phyloP scores from a whole-genome alignment of 73 alveolate species.

The Paraurostyla sp. region DNA sequence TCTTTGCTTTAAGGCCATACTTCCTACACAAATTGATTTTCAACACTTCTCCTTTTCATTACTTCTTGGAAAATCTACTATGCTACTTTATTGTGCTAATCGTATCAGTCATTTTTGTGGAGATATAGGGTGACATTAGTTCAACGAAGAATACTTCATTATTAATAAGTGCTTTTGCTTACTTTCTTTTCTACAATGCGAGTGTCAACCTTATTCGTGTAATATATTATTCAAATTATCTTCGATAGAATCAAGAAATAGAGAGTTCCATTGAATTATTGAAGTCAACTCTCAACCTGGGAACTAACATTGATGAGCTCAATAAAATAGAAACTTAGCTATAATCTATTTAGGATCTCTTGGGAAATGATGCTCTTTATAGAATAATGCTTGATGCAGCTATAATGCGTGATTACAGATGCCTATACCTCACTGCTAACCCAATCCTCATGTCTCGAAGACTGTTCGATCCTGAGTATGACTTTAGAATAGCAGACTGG shows the following conservation, averaged over 20 bases:
- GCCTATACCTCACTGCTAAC: constrained; percentile 58
- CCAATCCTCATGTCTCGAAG: constrained; percentile 43
- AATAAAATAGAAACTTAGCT: constrained; percentile 41
- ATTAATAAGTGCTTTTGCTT: constrained; percentile 51
- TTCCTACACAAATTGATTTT: constrained; percentile 46
- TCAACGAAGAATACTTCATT: constrained; percentile 23
- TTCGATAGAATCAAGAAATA: constrained; percentile 29
- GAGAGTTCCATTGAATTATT: constrained; percentile 60
- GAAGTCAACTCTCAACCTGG: constrained; percentile 4
- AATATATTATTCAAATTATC: not conserved
- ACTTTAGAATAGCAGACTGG: constrained; percentile 63
- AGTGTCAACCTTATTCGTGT: constrained; percentile 7
- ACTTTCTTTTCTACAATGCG: constrained; percentile 55
- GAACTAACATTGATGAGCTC: not conserved
- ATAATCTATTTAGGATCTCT: not conserved
- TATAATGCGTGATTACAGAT: constrained; percentile 37
- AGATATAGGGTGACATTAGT: constrained; percentile 8
- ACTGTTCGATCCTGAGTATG: constrained; percentile 56
- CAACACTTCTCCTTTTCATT: constrained; percentile 45
- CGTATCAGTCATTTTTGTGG: constrained; percentile 54
- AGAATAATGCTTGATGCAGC: constrained; percentile 70
- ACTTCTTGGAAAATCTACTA: constrained; percentile 26
- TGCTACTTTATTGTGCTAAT: constrained; percentile 43
- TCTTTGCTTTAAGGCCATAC: constrained; percentile 60
- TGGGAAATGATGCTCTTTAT: constrained; percentile 60